Conservation (phyloP, 441 rosid species). For the Aquilaria agallochum region DNA sequence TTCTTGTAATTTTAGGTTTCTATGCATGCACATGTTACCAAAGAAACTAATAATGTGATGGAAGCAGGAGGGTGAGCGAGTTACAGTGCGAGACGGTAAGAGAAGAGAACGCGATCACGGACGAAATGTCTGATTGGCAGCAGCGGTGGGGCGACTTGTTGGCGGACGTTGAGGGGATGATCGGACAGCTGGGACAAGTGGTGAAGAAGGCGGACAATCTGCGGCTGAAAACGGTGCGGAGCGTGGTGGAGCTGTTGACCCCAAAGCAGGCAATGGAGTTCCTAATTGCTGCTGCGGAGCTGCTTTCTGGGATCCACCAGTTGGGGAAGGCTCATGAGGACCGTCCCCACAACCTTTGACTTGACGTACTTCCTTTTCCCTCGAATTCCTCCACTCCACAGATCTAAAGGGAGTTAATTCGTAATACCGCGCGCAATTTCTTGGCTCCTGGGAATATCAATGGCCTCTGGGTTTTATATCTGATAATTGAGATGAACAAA, state of each 20-base stretch:
- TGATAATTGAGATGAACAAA: too few relatives aligned
- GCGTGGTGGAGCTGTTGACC: conserved; percentile 52
- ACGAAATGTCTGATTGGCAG: conserved; percentile 79
- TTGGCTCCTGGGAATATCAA: too few relatives aligned
- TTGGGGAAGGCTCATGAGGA: conserved; percentile 60
- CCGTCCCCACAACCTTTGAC: too few relatives aligned
- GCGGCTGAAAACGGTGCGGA: conserved; percentile 46
- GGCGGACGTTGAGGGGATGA: conserved; percentile 30
- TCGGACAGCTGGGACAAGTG: conserved; percentile 37
- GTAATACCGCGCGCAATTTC: too few relatives aligned
- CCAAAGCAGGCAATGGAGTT: conserved; percentile 76
- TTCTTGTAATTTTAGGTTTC: neutral
- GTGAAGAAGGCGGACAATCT: conserved; percentile 70
- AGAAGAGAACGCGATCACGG: conserved; percentile 73
- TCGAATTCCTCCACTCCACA: too few relatives aligned
- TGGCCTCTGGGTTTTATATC: too few relatives aligned
- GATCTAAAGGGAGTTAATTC: too few relatives aligned
- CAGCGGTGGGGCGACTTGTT: conserved; percentile 47
- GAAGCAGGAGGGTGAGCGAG: conserved; percentile 72
- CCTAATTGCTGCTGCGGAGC: conserved; percentile 64
- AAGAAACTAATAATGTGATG: conserved; percentile 10
- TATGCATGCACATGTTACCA: neutral
- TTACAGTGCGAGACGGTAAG: conserved; percentile 84
- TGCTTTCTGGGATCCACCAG: conserved; percentile 58
- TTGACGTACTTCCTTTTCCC: too few relatives aligned